A percentile compares a stretch with the other conserved stretches of the same genome.
Evolutionary conservation across 2,329 filamentous ascomycete genomes (phyloP).

Genomic region (Gaeumannomyces tritici): DNA sequence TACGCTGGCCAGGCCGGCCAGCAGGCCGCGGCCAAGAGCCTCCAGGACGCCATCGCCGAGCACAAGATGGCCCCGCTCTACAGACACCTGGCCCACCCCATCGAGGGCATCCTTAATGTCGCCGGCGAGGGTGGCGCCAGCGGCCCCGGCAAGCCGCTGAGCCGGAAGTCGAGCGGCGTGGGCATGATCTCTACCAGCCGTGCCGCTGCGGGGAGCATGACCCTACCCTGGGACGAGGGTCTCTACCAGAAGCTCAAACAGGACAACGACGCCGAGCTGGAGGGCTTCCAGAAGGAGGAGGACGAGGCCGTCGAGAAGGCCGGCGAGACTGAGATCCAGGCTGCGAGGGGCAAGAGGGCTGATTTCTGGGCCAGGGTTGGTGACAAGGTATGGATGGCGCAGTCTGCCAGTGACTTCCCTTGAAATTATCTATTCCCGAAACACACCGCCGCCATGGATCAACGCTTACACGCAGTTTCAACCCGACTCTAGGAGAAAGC

Average conservation of each 20-base stretch:
- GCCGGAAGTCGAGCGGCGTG: conserved; percentile 60
- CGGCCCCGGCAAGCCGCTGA: conserved; percentile 45
- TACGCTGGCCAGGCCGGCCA: conserved; percentile 57
- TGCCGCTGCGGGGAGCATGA: conserved; percentile 47
- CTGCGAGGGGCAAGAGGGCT: conserved; percentile 85
- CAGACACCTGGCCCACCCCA: conserved; percentile 72
- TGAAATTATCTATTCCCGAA: background rate
- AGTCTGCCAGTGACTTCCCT: background rate
- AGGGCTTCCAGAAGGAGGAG: conserved; percentile 72
- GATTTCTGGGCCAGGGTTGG: conserved; percentile 94
- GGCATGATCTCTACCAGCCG: conserved; percentile 69
- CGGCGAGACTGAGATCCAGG: conserved; percentile 89
- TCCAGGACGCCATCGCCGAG: conserved; percentile 75
- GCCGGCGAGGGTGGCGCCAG: conserved; percentile 53
- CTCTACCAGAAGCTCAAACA: conserved; percentile 70
- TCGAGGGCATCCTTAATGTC: conserved; percentile 72
- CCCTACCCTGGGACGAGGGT: conserved; percentile 82
- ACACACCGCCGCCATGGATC: background rate
- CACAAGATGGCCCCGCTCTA: conserved; percentile 86
- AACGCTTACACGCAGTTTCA: conserved; percentile 10
- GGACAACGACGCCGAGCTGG: conserved; percentile 71
- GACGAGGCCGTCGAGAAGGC: conserved; percentile 94
- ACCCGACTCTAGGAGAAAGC: conserved; percentile 68
- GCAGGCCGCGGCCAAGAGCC: conserved; percentile 59
- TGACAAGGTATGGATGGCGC: conserved; percentile 61